Percentiles rank a stretch among this genome's conserved stretches.
Conservation (phyloP, 2,329 filamentous ascomycete species). For the Tolypocladium pustulatum region DNA sequence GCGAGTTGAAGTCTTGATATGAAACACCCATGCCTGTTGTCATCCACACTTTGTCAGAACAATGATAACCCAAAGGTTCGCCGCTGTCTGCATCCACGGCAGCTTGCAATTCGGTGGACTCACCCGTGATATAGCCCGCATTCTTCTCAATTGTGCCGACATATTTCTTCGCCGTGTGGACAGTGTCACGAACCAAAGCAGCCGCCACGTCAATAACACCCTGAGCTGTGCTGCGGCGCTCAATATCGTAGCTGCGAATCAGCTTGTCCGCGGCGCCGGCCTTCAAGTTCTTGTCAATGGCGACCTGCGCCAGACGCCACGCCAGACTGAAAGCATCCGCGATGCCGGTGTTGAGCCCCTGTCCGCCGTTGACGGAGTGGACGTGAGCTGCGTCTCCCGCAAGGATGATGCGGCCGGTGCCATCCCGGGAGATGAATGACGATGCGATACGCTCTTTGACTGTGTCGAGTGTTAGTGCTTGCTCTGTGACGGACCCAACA, state of each 20-base stretch:
- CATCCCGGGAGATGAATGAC: conserved; percentile 26
- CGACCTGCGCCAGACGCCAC: conserved; percentile 35
- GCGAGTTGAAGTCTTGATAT: conserved; percentile 23
- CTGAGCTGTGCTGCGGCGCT: conserved; percentile 31
- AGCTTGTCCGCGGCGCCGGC: conserved; percentile 14
- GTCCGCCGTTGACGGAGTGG: conserved; percentile 44
- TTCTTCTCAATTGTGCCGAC: conserved; percentile 36
- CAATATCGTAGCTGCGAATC: conserved; percentile 31
- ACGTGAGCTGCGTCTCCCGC: conserved; percentile 48
- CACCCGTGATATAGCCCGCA: conserved; percentile 36
- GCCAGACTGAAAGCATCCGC: conserved; percentile 43
- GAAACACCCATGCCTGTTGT: conserved; percentile 28
- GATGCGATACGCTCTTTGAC: conserved; percentile 30
- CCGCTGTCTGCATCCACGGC: too few relatives aligned
- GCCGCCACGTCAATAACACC: conserved; percentile 36
- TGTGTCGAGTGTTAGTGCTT: conserved; percentile 7
- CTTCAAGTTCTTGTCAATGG: conserved; percentile 13
- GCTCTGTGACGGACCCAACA: conserved; percentile 1
- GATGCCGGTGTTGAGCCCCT: conserved; percentile 49
- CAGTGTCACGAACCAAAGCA: conserved; percentile 32
- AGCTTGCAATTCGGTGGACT: neutral
- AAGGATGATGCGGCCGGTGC: conserved; percentile 35
- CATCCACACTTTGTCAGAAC: neutral
- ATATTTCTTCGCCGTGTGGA: conserved; percentile 31
- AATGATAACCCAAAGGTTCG: neutral